A percentile compares a stretch with the other conserved stretches of the same genome.
phyloP scores from a whole-genome alignment of 208 protist species.

The Naegleria lovaniensis region DNA sequence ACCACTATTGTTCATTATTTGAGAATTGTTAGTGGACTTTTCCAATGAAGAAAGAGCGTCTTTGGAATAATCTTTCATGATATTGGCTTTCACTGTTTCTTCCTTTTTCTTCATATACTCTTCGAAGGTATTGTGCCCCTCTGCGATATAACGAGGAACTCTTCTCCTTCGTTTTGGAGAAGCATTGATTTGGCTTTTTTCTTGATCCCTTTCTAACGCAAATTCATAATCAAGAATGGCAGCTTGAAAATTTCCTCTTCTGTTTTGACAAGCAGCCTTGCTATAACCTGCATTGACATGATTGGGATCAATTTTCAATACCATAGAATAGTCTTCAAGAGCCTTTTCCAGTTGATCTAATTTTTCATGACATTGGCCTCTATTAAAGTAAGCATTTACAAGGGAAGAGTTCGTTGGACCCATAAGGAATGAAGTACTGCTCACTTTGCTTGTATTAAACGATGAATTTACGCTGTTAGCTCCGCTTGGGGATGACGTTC shows the following conservation, averaged over 20 bases:
- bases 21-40: slow-evolving; percentile 58
- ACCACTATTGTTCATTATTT: background rate
- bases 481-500: too few relatives aligned
- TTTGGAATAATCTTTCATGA: slow-evolving; percentile 38
- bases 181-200: slow-evolving; percentile 55
- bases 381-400: slow-evolving; percentile 27
- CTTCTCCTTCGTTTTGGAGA: slow-evolving; percentile 74
- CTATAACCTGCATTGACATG: slow-evolving; percentile 80
- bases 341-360: slow-evolving; percentile 55
- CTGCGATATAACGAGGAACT: background rate
- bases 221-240: slow-evolving; percentile 63
- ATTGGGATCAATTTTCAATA: slow-evolving; percentile 55
- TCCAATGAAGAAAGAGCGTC: slow-evolving; percentile 64
- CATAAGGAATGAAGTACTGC: too few relatives aligned
- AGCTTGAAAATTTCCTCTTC: slow-evolving; percentile 34
- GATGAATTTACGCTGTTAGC: too few relatives aligned
- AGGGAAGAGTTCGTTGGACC: background rate
- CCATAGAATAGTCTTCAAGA: slow-evolving; percentile 63
- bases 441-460: too few relatives aligned
- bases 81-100: background rate
- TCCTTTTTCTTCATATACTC: slow-evolving; percentile 17
- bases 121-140: slow-evolving; percentile 11
- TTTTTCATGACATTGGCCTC: slow-evolving; percentile 42
- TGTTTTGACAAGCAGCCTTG: slow-evolving; percentile 59
- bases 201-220: slow-evolving; percentile 61